phyloP scores from a whole-genome alignment of 148 eudicot species.

The Vaccinium darrowii region DNA sequence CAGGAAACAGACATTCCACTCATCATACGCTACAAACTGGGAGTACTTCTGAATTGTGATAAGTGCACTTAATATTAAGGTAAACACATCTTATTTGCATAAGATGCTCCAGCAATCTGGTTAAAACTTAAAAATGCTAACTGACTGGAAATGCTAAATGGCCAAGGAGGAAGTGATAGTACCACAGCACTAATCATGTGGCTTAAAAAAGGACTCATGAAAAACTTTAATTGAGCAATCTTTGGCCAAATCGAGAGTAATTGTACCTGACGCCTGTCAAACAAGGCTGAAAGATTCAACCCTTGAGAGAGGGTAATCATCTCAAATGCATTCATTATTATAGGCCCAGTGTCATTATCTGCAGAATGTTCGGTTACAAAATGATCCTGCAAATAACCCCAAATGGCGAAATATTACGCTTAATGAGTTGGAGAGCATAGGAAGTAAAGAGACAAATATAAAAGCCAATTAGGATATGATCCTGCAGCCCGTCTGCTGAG shows the following conservation, averaged over 20 bases:
- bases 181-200: neutral
- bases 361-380: slow-evolving; percentile 74
- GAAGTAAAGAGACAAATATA: neutral
- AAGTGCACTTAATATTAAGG: neutral
- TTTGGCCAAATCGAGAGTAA: slow-evolving; percentile 1
- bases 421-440: neutral
- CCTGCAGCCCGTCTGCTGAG: neutral
- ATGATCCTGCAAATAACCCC: slow-evolving; percentile 55
- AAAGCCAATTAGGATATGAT: slow-evolving; percentile 8
- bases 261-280: slow-evolving; percentile 91
- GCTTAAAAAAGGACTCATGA: neutral
- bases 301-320: slow-evolving; percentile 99
- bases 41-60: neutral
- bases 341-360: slow-evolving; percentile 51
- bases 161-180: neutral
- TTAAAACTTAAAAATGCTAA: neutral
- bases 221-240: neutral
- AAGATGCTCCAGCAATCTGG: neutral
- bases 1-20: neutral
- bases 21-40: neutral
- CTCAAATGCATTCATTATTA: slow-evolving; percentile 98
- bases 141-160: neutral
- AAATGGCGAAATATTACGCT: neutral
- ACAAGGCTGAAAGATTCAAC: slow-evolving; percentile 86
- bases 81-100: neutral